These are phyloP conservation scores for Neonectria ditissima DNA, from an alignment of 2,329 filamentous ascomycete species.

Conservation along the genomic window DNA sequence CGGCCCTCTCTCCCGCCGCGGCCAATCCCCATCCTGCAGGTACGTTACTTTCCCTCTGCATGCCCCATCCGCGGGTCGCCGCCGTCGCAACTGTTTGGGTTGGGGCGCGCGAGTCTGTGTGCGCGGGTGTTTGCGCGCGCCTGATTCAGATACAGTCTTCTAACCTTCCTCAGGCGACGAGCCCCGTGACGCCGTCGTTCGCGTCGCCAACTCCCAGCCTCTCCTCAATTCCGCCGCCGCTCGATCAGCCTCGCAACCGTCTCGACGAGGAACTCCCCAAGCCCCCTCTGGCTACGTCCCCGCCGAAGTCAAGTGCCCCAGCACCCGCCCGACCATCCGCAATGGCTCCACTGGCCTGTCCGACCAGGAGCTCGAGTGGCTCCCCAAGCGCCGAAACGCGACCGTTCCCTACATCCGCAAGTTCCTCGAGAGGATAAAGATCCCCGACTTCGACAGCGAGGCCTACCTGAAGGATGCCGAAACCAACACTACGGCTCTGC, in stretches of 20 bases:
- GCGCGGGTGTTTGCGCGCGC: conserved; percentile 16
- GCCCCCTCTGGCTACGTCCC: conserved; percentile 75
- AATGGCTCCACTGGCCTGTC: conserved; percentile 69
- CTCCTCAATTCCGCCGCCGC: conserved; percentile 22
- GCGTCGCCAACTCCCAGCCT: conserved; percentile 33
- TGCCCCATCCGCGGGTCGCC: neutral
- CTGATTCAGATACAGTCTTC: conserved; percentile 9
- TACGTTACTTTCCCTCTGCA: conserved; percentile 26
- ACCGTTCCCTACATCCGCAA: conserved; percentile 81
- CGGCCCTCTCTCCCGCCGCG: conserved; percentile 33
- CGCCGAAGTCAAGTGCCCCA: conserved; percentile 74
- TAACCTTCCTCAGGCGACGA: conserved; percentile 36
- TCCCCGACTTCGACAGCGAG: conserved; percentile 81
- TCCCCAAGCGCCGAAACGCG: conserved; percentile 75
- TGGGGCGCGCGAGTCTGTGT: neutral
- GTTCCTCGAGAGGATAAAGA: conserved; percentile 77
- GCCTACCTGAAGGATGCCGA: conserved; percentile 69
- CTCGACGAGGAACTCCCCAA: conserved; percentile 45
- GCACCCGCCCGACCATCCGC: conserved; percentile 75
- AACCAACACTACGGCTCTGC: conserved; percentile 52
- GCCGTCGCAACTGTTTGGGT: neutral
- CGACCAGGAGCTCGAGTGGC: conserved; percentile 78
- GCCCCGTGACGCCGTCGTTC: conserved; percentile 27
- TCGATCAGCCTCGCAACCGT: conserved; percentile 27
- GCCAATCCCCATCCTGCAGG: conserved; percentile 34